phyloP scores from a whole-genome alignment of 2,329 filamentous ascomycete species.

The Epichloe glyceriae region DNA sequence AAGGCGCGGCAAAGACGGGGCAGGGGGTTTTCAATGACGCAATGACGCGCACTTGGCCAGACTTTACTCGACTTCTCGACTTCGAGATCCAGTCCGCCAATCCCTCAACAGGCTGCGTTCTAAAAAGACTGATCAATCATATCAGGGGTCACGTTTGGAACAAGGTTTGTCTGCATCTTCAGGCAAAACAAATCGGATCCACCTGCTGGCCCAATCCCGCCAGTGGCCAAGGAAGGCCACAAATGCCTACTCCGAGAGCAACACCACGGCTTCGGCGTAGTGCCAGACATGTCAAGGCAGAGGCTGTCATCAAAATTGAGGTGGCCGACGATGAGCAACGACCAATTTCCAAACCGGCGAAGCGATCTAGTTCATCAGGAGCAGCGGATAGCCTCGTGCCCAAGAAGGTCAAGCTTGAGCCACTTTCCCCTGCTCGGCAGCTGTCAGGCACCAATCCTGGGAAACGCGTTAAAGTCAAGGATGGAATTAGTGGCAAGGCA shows the following conservation, averaged over 20 bases:
- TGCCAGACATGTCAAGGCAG: neutral
- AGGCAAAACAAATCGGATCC: no score
- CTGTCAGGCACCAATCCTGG: neutral
- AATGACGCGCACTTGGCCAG: no score
- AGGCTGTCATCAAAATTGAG: neutral
- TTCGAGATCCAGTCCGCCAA: no score
- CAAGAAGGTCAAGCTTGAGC: constrained; percentile 6
- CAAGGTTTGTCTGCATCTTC: no score
- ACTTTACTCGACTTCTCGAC: no score
- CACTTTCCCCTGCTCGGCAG: neutral
- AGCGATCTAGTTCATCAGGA: constrained; percentile 18
- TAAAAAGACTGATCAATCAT: no score
- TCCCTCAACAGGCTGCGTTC: no score
- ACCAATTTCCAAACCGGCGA: neutral
- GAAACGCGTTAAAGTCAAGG: neutral
- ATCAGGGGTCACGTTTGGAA: no score
- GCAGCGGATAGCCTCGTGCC: neutral
- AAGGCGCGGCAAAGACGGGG: no score
- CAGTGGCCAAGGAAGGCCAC: neutral
- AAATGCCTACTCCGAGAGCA: neutral
- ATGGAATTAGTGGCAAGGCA: constrained; percentile 6
- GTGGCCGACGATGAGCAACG: neutral
- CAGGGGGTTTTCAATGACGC: no score
- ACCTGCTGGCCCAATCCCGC: neutral
- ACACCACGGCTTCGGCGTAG: constrained; percentile 3